Percentiles rank a stretch among this genome's conserved stretches.
phyloP scores from a whole-genome alignment of 306 rosid species.

The Cucumis melo region DNA sequence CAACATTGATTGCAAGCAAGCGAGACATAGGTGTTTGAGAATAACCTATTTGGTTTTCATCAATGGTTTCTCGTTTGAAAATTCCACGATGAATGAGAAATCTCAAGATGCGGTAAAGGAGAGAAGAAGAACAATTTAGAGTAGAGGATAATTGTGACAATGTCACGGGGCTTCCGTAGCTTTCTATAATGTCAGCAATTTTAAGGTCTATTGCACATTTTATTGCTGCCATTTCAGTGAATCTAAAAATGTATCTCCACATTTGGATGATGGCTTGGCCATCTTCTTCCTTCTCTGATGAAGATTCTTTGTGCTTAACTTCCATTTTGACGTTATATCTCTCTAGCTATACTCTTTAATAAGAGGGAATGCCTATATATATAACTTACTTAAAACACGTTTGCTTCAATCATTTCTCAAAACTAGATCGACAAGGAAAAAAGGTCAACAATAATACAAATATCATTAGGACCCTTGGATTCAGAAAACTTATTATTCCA shows the following conservation, averaged over 20 bases:
- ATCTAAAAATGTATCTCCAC: slow-evolving; percentile 44
- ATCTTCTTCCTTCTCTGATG: slow-evolving; percentile 13
- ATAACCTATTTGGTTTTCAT: background rate
- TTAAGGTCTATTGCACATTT: slow-evolving; percentile 58
- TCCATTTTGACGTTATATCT: background rate
- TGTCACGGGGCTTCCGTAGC: slow-evolving; percentile 33
- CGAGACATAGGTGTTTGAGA: slow-evolving; percentile 22
- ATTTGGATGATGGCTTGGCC: slow-evolving; percentile 18
- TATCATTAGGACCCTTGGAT: no score
- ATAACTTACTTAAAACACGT: no score
- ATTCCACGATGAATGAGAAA: slow-evolving; percentile 25
- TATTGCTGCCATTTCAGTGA: slow-evolving; percentile 39
- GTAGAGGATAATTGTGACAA: slow-evolving; percentile 32
- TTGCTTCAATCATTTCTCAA: no score
- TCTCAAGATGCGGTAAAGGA: slow-evolving; percentile 31
- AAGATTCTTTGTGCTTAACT: background rate
- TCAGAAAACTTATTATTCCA: no score
- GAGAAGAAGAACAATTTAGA: slow-evolving; percentile 17
- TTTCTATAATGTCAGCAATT: slow-evolving; percentile 50
- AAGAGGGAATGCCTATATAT: no score
- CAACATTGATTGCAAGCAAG: slow-evolving; percentile 2
- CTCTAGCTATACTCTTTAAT: background rate
- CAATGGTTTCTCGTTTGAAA: slow-evolving; percentile 21
- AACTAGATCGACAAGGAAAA: no score
- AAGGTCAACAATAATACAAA: no score